These are phyloP conservation scores for Leucocoprinus leucothites DNA, from an alignment of 768 basidiomycete genomes.

Conservation along the genomic window DNA sequence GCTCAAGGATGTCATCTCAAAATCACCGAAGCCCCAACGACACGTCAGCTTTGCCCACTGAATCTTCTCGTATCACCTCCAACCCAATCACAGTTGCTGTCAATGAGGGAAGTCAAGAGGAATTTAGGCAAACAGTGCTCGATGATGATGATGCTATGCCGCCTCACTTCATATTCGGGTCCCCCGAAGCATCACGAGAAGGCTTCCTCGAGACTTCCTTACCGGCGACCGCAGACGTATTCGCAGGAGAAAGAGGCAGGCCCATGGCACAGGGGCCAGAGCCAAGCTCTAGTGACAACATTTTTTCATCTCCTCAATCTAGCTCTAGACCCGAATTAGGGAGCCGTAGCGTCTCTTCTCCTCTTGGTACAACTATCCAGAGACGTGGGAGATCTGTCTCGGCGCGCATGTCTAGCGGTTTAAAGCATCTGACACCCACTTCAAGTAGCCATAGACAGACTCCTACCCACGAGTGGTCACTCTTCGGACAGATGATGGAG, in stretches of 20 bases:
- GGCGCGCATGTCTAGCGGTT: slow-evolving; percentile 4
- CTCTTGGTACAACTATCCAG: neutral
- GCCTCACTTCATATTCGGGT: neutral
- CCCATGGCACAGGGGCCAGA: neutral
- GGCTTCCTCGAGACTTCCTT: neutral
- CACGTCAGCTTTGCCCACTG: neutral
- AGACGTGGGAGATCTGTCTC: neutral
- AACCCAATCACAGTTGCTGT: neutral
- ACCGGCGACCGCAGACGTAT: neutral
- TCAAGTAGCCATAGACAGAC: slow-evolving; percentile 12
- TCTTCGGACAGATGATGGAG: slow-evolving; percentile 73
- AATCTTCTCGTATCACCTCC: neutral
- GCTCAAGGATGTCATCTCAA: slow-evolving; percentile 5
- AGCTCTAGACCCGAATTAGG: neutral
- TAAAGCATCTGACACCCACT: neutral
- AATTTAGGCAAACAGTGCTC: neutral
- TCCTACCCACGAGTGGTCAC: slow-evolving; percentile 50
- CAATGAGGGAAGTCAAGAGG: neutral
- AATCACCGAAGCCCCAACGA: neutral
- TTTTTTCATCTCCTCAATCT: neutral
- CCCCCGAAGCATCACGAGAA: slow-evolving; percentile 3
- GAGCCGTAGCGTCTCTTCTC: slow-evolving; percentile 8
- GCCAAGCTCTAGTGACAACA: neutral
- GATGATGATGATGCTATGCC: neutral
- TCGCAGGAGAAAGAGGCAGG: neutral